Percentiles rank a stretch among this genome's conserved stretches.
phyloP scores from a whole-genome alignment of 2,329 filamentous ascomycete genomes.

The Pseudocercospora pini-densiflorae region DNA sequence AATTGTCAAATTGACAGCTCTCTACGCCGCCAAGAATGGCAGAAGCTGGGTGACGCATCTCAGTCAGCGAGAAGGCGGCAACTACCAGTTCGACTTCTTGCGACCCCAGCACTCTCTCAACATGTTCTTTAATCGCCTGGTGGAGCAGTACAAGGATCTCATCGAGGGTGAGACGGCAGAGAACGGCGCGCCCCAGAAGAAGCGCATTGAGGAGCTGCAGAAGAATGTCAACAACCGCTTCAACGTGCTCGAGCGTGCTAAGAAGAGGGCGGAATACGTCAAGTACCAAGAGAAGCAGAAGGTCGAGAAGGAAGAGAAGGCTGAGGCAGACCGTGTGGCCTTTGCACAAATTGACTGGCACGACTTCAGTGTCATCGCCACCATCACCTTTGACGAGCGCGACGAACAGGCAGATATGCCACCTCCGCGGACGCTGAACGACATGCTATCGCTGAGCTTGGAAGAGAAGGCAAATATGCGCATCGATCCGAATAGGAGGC shows the following conservation, averaged over 20 bases:
- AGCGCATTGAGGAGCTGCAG: slow-evolving; percentile 73
- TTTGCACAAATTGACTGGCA: slow-evolving; percentile 96
- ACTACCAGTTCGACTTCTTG: slow-evolving; percentile 95
- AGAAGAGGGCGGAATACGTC: slow-evolving; percentile 83
- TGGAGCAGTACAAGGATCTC: slow-evolving; percentile 90
- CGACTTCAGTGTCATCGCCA: slow-evolving; percentile 95
- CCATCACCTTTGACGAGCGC: slow-evolving; percentile 85
- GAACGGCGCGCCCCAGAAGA: slow-evolving; percentile 72
- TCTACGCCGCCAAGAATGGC: slow-evolving; percentile 92
- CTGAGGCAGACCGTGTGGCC: slow-evolving; percentile 75
- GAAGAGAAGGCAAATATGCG: slow-evolving; percentile 94
- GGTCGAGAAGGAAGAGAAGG: slow-evolving; percentile 84
- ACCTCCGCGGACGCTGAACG: slow-evolving; percentile 84
- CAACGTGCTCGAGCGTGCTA: slow-evolving; percentile 77
- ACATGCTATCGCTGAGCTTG: slow-evolving; percentile 90
- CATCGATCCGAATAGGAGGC: slow-evolving; percentile 77
- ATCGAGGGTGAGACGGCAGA: slow-evolving; percentile 70
- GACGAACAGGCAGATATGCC: slow-evolving; percentile 88
- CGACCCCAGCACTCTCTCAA: slow-evolving; percentile 94
- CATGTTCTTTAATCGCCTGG: slow-evolving; percentile 89
- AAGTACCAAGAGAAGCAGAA: slow-evolving; percentile 85
- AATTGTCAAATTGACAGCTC: slow-evolving; percentile 74
- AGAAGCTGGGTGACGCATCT: slow-evolving; percentile 89
- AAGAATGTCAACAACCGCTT: slow-evolving; percentile 79
- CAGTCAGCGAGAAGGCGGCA: slow-evolving; percentile 84